Percentiles rank a stretch among this genome's conserved stretches.
Evolutionary conservation across 2,329 filamentous ascomycete genomes (phyloP).

Genomic region (Metarhizium sp.): DNA sequence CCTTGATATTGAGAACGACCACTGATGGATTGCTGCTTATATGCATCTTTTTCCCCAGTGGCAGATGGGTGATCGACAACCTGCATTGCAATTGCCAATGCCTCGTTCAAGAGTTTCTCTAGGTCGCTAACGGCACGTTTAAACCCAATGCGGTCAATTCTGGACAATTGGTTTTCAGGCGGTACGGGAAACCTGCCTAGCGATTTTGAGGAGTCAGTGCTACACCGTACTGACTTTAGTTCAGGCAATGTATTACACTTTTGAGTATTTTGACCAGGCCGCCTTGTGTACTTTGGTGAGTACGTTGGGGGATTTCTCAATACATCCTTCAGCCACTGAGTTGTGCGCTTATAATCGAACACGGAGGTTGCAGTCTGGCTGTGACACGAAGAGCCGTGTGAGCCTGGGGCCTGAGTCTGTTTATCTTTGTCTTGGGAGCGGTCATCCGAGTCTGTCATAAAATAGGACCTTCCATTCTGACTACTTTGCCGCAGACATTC

Average conservation of each 20-base stretch:
- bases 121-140: constrained; percentile 30
- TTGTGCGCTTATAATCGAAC: constrained; percentile 23
- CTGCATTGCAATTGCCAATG: constrained; percentile 32
- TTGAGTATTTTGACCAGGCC: constrained; percentile 10
- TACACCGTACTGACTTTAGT: constrained; percentile 10
- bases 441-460: not conserved
- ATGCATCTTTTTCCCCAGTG: constrained; percentile 2
- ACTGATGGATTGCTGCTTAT: constrained; percentile 9
- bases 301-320: constrained; percentile 17
- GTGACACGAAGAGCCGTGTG: constrained; percentile 8
- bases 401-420: not conserved
- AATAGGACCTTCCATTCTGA: not conserved
- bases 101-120: constrained; percentile 37
- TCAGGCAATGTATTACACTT: constrained; percentile 7
- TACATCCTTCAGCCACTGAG: constrained; percentile 23
- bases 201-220: constrained; percentile 7
- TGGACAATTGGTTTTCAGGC: constrained; percentile 13
- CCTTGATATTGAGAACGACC: constrained; percentile 6
- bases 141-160: constrained; percentile 20
- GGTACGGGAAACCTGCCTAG: constrained; percentile 10
- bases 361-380: constrained; percentile 18
- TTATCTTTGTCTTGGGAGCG: not conserved
- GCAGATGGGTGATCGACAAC: constrained; percentile 23
- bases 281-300: constrained; percentile 18
- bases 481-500: not conserved